phyloP scores from a whole-genome alignment of 1,139 yeast genomes.

The Kluyveromyces marxianus region DNA sequence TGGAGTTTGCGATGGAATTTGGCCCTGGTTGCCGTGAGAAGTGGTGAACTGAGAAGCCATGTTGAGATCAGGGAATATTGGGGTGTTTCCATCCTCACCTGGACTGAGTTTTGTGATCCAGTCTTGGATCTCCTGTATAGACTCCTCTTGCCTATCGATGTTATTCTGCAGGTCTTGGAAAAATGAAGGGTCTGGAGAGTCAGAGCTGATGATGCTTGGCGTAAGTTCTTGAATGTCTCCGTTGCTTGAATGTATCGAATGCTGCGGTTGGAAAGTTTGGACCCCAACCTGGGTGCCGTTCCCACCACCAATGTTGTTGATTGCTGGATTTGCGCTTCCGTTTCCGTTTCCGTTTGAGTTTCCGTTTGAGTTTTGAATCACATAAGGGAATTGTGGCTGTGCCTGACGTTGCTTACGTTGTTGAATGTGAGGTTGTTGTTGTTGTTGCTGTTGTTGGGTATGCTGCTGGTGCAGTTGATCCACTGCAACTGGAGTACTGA shows the following conservation, averaged over 20 bases:
- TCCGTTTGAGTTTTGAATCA: neutral
- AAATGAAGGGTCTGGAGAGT: slow-evolving; percentile 10
- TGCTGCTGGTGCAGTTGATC: neutral
- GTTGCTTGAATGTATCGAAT: neutral
- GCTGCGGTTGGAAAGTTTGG: neutral
- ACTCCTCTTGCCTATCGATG: slow-evolving; percentile 28
- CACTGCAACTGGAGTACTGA: neutral
- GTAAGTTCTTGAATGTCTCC: slow-evolving; percentile 2
- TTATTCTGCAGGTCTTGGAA: slow-evolving; percentile 22
- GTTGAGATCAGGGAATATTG: slow-evolving; percentile 4
- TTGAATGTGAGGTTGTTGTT: neutral
- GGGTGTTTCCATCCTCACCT: slow-evolving; percentile 2
- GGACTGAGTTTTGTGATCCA: slow-evolving; percentile 13
- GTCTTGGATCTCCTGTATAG: slow-evolving; percentile 19
- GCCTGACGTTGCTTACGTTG: neutral
- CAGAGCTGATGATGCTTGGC: slow-evolving; percentile 1
- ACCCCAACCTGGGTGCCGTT: no score
- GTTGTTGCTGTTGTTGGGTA: neutral
- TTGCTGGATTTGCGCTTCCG: neutral
- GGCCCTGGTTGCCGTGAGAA: neutral
- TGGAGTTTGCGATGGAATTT: neutral
- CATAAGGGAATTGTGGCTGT: neutral
- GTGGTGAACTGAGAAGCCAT: neutral
- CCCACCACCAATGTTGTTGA: no score
- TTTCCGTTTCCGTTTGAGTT: neutral